phyloP scores from a whole-genome alignment of 352 stramenopile genomes.

The Phytopythium sindhum region DNA sequence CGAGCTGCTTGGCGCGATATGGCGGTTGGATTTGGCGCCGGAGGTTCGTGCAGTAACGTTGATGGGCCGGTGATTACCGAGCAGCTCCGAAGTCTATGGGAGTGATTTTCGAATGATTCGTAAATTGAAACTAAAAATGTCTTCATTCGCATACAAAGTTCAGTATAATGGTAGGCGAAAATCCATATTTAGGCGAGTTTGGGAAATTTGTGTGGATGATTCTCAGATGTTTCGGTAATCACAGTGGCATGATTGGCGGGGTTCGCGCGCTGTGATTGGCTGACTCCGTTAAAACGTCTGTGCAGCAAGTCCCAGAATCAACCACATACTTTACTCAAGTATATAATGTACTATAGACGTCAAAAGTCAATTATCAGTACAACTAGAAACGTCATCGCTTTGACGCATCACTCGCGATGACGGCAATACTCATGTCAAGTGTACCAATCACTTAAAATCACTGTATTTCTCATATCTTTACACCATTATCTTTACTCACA shows the following conservation, averaged over 20 bases:
- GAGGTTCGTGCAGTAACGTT: background rate
- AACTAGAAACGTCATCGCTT: background rate
- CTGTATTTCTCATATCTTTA: background rate
- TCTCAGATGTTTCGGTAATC: background rate
- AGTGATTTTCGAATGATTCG: background rate
- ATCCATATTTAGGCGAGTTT: background rate
- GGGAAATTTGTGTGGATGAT: background rate
- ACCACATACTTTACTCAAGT: background rate
- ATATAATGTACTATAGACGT: background rate
- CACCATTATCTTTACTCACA: background rate
- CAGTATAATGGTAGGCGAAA: too few relatives aligned
- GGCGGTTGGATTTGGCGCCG: background rate
- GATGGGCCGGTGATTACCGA: background rate
- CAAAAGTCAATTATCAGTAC: background rate
- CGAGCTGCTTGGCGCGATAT: background rate
- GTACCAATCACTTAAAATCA: background rate
- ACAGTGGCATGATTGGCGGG: background rate
- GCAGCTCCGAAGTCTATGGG: background rate
- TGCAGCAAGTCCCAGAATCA: background rate
- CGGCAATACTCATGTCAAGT: background rate
- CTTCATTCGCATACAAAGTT: background rate
- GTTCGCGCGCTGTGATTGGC: constrained; percentile 5
- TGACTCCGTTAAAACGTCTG: background rate
- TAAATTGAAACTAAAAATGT: background rate
- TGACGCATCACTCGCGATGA: background rate